Evolutionary conservation across 202 grass and related monocot genomes (phyloP).

Genomic region (Eragrostis tef): DNA sequence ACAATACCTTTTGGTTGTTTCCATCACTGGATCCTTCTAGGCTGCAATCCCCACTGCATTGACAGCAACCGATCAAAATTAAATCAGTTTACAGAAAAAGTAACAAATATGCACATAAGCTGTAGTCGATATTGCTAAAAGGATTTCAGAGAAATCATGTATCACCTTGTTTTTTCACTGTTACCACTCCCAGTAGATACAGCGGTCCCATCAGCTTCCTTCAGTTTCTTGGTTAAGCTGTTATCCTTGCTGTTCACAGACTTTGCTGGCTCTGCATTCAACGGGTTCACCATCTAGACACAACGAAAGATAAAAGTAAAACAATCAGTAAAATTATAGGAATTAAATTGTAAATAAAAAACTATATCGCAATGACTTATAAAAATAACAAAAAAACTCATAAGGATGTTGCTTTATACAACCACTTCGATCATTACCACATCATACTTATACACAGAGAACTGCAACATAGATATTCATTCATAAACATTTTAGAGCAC

Average conservation of each 20-base stretch:
- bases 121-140: not conserved
- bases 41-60: constrained; percentile 63
- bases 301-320: constrained; percentile 37
- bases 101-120: not conserved
- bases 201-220: constrained; percentile 61
- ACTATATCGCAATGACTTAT: not conserved
- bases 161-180: constrained; percentile 63
- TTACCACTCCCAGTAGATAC: constrained; percentile 49
- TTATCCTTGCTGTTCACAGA: constrained; percentile 60
- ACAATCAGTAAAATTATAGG: constrained; percentile 33
- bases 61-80: constrained; percentile 10
- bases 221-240: constrained; percentile 52
- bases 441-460: not conserved
- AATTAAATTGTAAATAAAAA: not conserved
- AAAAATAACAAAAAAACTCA: not conserved
- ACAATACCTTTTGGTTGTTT: constrained; percentile 60
- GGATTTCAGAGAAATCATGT: constrained; percentile 20
- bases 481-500: not conserved
- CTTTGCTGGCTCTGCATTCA: constrained; percentile 62
- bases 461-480: not conserved
- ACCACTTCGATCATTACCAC: not conserved
- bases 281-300: constrained; percentile 61
- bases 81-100: constrained; percentile 31
- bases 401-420: not conserved
- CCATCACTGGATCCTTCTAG: constrained; percentile 72